phyloP scores from a whole-genome alignment of 108 stramenopile genomes.

The Schizochytrium sp. region DNA sequence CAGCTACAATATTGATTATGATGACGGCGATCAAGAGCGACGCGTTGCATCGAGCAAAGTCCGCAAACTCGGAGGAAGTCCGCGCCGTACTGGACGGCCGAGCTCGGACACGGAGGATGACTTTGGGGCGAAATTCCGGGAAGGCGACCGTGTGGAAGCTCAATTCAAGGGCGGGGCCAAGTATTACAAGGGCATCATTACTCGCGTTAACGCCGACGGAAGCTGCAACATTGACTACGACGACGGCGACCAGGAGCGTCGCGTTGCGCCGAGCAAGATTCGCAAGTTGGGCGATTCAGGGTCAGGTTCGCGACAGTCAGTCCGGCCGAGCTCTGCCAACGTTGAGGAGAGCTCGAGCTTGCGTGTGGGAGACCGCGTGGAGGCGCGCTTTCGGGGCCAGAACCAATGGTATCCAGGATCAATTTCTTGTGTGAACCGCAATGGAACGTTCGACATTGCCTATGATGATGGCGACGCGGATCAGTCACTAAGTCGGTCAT shows the following conservation, averaged over 20 bases:
- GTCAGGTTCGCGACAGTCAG: not conserved
- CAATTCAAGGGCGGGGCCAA: not conserved
- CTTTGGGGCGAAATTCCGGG: not conserved
- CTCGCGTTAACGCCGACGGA: constrained; percentile 3
- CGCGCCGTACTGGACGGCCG: not conserved
- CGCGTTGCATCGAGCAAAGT: constrained; percentile 5
- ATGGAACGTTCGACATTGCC: constrained; percentile 34
- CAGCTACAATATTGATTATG: constrained; percentile 37
- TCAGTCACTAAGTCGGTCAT: not conserved
- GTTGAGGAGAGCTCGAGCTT: not conserved
- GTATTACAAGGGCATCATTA: not conserved
- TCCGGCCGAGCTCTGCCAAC: too few relatives aligned
- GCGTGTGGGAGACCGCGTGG: constrained; percentile 28
- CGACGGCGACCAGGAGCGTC: constrained; percentile 12
- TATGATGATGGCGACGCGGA: constrained; percentile 44
- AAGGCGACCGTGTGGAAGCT: not conserved
- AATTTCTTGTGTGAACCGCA: constrained; percentile 12
- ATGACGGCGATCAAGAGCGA: constrained; percentile 37
- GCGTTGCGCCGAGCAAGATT: not conserved
- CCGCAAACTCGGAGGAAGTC: not conserved
- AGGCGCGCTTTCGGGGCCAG: constrained; percentile 23
- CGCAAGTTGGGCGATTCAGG: not conserved
- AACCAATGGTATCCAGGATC: constrained; percentile 28
- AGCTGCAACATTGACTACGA: not conserved
- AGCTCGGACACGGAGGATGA: too few relatives aligned